phyloP scores from a whole-genome alignment of 352 stramenopile species.

The Pythium coloratum region DNA sequence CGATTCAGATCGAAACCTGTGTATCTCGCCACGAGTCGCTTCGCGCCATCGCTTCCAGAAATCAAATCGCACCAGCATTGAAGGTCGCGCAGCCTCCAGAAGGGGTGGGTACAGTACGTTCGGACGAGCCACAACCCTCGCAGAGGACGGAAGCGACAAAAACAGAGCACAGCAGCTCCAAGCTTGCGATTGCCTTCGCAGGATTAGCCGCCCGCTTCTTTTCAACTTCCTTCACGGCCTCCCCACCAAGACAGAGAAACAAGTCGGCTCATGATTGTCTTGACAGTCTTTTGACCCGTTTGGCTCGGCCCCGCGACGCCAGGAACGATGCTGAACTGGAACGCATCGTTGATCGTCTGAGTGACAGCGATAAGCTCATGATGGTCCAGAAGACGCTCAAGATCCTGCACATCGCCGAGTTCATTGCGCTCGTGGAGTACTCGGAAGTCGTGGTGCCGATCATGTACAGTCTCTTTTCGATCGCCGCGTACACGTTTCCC shows the following conservation, averaged over 20 bases:
- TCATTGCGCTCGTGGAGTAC: conserved; percentile 21
- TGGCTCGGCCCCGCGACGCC: neutral
- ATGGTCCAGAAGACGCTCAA: conserved; percentile 18
- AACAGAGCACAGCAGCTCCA: neutral
- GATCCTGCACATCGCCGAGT: conserved; percentile 15
- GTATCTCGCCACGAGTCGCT: neutral
- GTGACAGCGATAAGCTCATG: conserved; percentile 2
- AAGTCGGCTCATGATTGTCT: neutral
- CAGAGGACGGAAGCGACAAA: neutral
- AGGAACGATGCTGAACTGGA: neutral
- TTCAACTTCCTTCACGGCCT: neutral
- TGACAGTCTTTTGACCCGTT: neutral
- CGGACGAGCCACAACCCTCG: neutral
- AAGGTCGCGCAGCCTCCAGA: neutral
- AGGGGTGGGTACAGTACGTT: neutral
- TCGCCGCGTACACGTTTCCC: conserved; percentile 17
- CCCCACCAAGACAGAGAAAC: neutral
- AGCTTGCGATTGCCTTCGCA: neutral
- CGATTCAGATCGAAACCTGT: conserved; percentile 5
- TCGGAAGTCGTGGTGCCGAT: conserved; percentile 15
- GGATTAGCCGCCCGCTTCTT: neutral
- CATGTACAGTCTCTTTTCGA: conserved; percentile 17
- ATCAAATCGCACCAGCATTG: neutral
- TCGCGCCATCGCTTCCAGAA: neutral
- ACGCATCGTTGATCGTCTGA: neutral